phyloP scores from a whole-genome alignment of 176 grass and related monocot genomes.

The Triticum turgidum region DNA sequence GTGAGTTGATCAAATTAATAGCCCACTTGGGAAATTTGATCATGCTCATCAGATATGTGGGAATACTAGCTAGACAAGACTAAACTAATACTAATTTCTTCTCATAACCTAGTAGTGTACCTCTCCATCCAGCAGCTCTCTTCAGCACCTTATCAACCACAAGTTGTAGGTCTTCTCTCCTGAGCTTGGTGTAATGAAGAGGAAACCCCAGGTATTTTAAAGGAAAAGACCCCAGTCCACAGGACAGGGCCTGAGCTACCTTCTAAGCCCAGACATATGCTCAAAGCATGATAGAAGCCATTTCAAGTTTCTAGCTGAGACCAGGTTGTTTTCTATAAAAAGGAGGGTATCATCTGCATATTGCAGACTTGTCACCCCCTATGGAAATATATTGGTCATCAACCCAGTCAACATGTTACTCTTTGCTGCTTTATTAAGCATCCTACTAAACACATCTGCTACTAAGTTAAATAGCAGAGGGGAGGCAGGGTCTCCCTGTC shows the following conservation, averaged over 20 bases:
- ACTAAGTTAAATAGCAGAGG: neutral
- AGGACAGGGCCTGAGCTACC: neutral
- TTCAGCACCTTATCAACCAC: neutral
- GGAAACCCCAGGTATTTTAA: neutral
- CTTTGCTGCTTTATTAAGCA: neutral
- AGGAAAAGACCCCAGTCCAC: neutral
- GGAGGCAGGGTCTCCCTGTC: neutral
- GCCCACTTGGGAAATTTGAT: neutral
- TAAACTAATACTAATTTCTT: rapidly evolving
- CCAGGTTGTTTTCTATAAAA: neutral
- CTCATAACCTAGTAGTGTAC: rapidly evolving
- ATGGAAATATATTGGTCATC: too few relatives aligned
- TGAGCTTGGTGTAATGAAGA: neutral
- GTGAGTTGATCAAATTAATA: neutral
- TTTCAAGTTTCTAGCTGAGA: too few relatives aligned
- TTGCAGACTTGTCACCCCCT: neutral
- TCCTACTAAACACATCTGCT: neutral
- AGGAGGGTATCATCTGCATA: neutral
- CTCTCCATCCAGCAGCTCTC: neutral
- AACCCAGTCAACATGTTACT: neutral
- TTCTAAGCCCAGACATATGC: too few relatives aligned
- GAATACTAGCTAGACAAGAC: neutral
- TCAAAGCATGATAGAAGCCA: too few relatives aligned
- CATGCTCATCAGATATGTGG: too few relatives aligned
- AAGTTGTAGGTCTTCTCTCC: neutral